Percentiles rank a stretch among this genome's conserved stretches.
phyloP scores from a whole-genome alignment of 305 asterid species.

The Solanum hybrid region DNA sequence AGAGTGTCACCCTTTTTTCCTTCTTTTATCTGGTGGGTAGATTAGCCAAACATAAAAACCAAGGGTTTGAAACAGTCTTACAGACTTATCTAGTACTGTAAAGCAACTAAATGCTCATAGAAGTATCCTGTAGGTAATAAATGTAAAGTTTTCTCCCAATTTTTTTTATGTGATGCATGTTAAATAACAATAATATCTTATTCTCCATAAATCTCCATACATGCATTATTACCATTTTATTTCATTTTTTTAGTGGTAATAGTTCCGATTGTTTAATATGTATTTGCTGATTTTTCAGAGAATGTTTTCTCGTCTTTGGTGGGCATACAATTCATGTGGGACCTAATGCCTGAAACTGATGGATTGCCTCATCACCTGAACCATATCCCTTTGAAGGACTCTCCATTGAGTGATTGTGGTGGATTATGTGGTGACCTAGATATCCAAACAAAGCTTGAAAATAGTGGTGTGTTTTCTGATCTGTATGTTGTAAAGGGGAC shows the following conservation, averaged over 20 bases:
- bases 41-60: background rate
- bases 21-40: background rate
- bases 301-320: slow-evolving; percentile 85
- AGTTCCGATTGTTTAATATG: background rate
- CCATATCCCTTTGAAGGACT: slow-evolving; percentile 79
- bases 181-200: background rate
- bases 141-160: background rate
- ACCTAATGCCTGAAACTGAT: slow-evolving; percentile 53
- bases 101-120: background rate
- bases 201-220: background rate
- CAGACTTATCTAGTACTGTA: background rate
- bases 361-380: slow-evolving; percentile 62
- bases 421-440: slow-evolving; percentile 89
- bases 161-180: background rate
- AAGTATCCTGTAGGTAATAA: background rate
- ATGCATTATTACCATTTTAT: background rate
- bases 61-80: background rate
- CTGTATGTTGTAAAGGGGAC: slow-evolving; percentile 72
- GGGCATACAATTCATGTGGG: slow-evolving; percentile 83
- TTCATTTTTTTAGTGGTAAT: background rate
- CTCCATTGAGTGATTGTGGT: slow-evolving; percentile 85
- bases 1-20: background rate
- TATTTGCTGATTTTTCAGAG: slow-evolving; percentile 38
- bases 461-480: slow-evolving; percentile 77
- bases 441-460: slow-evolving; percentile 75